Base-by-base conservation (phyloP, 805 yeast genomes). In the Zygotorulaspora sp. region DNA sequence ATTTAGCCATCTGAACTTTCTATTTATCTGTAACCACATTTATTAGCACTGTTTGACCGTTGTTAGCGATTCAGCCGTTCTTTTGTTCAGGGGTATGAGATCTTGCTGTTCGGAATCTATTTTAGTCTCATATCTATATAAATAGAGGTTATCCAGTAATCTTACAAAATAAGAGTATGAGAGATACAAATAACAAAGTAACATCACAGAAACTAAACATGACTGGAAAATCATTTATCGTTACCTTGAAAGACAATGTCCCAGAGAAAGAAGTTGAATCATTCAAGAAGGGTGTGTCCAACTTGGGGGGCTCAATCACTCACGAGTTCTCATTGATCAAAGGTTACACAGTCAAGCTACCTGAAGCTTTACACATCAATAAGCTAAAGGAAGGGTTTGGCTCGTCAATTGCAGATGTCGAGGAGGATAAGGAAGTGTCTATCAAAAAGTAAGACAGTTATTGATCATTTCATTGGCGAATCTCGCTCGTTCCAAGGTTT, bases 361-460 rank as follows among this genome's bases (percentile, higher is more conserved):
- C 88, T 29, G 60, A 67, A 4, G 33, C 44, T 6, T 42, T 69
- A 45, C 80, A 75, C 48, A 66, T 73, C 23, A 56, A 61, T 15
- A 47, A 74, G n/a, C 57, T 81, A 49, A 58, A 66, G 46, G 52
- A 58, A 28, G 70, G 75, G 14, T 48, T 50, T 33, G 35, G 41
- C 52, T 74, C 72, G 19, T 71, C 68, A 33, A 79, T 82, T 48
- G 72, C 74, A 32, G 62, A 70, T 27, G 66, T 80, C 46, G 89
- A 82, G 59, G 86, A 77, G 56, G 89, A 82, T 57, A 65, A 72
- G 53, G 83, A 76, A 53, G 86, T 81, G 28, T 68, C 70, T 48
- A 74, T 70, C 47, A 66, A 67, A 36, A 32, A 36, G 24, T 41
- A 31, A 21, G 12, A 35, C 5, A 15, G 14, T 13, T 18, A 26